Conservation (phyloP, 164 flowering plant species). For the Chimonanthus praecox region DNA sequence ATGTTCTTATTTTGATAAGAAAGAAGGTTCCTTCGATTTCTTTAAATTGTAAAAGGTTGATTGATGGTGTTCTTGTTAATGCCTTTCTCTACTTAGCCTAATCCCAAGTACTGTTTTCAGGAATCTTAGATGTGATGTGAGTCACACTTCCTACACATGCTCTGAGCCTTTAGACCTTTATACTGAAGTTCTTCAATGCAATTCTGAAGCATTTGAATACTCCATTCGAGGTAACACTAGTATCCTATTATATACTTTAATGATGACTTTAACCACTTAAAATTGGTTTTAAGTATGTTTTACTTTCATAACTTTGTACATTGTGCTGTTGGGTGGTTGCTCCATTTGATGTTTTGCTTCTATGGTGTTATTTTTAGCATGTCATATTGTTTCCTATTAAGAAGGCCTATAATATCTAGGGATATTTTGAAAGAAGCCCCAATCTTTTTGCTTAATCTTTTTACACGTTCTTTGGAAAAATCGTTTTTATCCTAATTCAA, state of each 20-base stretch:
- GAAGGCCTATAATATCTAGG: too few species aligned
- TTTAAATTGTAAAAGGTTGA: neutral
- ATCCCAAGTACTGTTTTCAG: constrained; percentile 31
- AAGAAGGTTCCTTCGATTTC: too few species aligned
- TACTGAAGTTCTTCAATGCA: constrained; percentile 50
- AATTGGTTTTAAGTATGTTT: neutral
- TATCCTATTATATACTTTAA: constrained; percentile 3
- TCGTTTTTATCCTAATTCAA: too few species aligned
- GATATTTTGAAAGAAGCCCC: too few species aligned
- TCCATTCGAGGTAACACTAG: constrained; percentile 62
- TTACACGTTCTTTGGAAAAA: too few species aligned
- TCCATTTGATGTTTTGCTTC: too few species aligned
- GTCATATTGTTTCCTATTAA: too few species aligned
- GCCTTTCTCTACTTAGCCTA: neutral
- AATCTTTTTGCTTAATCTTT: too few species aligned
- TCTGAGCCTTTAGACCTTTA: constrained; percentile 43
- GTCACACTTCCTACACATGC: constrained; percentile 13
- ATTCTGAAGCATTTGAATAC: constrained; percentile 63
- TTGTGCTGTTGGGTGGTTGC: too few species aligned
- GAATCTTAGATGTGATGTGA: constrained; percentile 47
- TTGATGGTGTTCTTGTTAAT: neutral
- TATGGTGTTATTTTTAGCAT: too few species aligned
- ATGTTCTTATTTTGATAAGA: too few species aligned
- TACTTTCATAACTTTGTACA: neutral
- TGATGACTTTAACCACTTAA: neutral